Conservation (phyloP, 2,329 filamentous ascomycete genomes). For the Rhytidhysteron rufulum region DNA sequence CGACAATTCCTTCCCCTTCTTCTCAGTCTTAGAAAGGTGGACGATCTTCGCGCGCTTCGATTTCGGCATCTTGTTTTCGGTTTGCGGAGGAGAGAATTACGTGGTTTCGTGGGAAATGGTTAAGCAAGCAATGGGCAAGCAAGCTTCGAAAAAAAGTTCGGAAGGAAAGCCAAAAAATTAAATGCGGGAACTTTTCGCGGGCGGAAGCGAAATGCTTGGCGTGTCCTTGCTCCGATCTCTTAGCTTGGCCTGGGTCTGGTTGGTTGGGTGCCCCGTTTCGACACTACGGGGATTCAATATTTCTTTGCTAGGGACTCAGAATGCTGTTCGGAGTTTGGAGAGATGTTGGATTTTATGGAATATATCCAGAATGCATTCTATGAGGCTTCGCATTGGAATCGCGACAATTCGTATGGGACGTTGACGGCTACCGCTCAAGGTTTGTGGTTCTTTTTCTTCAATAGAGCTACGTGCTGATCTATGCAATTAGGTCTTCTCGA, state of each 20-base stretch:
- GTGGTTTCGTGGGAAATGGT: no score
- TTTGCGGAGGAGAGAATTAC: no score
- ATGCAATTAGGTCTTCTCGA: slow-evolving; percentile 69
- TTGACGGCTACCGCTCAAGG: slow-evolving; percentile 80
- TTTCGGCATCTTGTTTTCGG: slow-evolving; percentile 90
- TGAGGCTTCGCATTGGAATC: slow-evolving; percentile 80
- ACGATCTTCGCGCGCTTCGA: slow-evolving; percentile 89
- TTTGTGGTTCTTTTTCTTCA: slow-evolving; percentile 34
- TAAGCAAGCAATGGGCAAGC: no score
- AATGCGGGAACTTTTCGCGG: slow-evolving; percentile 27
- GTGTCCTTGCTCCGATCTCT: neutral
- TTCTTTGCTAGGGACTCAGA: slow-evolving; percentile 2
- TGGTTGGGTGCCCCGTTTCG: slow-evolving; percentile 12
- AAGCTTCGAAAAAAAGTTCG: no score
- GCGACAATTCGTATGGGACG: slow-evolving; percentile 86
- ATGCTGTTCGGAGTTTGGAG: slow-evolving; percentile 28
- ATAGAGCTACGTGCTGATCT: slow-evolving; percentile 4
- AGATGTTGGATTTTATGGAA: slow-evolving; percentile 96
- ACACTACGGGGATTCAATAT: slow-evolving; percentile 5
- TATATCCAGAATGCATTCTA: slow-evolving; percentile 91
- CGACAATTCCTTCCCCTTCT: slow-evolving; percentile 90
- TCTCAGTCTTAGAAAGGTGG: slow-evolving; percentile 84
- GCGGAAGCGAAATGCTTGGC: slow-evolving; percentile 7
- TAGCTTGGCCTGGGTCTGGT: slow-evolving; percentile 12
- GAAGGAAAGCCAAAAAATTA: neutral